phyloP scores from a whole-genome alignment of 2,329 filamentous ascomycete genomes.

The Talaromyces verruculosus region DNA sequence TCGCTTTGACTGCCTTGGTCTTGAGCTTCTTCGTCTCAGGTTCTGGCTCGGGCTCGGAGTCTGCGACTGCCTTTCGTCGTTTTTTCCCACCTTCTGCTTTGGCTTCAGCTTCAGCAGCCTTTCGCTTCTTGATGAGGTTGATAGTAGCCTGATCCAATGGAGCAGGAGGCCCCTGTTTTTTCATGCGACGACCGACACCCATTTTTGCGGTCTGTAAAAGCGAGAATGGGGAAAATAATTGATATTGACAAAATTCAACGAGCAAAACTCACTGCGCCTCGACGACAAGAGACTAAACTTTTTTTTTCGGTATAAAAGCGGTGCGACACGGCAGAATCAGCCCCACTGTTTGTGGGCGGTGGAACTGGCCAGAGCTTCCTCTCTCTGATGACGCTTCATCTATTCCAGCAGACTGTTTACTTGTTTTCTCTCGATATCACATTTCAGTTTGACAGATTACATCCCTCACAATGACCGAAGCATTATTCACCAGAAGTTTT shows the following conservation, averaged over 20 bases:
- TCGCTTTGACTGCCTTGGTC: conserved; percentile 40
- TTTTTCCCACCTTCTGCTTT: conserved; percentile 62
- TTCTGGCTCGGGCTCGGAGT: conserved; percentile 42
- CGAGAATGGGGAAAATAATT: not conserved
- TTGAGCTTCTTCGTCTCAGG: conserved; percentile 30
- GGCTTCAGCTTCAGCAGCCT: conserved; percentile 66
- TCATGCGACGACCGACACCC: conserved; percentile 86
- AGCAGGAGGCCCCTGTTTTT: conserved; percentile 83
- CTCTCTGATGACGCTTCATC: not conserved
- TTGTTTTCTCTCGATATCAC: not conserved
- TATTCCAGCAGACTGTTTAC: not conserved
- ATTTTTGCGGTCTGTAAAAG: conserved; percentile 52
- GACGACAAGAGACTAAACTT: conserved; percentile 15
- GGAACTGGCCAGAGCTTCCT: conserved; percentile 12
- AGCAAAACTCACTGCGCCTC: not conserved
- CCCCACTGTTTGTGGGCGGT: conserved; percentile 16
- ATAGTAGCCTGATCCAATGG: conserved; percentile 71
- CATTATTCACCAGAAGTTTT: conserved; percentile 80
- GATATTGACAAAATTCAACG: not conserved
- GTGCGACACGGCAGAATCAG: conserved; percentile 15
- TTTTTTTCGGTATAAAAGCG: conserved; percentile 21
- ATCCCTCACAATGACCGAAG: conserved; percentile 66
- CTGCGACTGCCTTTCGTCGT: conserved; percentile 52
- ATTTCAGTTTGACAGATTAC: not conserved
- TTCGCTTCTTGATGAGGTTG: conserved; percentile 71